Evolutionary conservation across 768 basidiomycete species (phyloP).

Genomic region (Kwoniella pini): DNA sequence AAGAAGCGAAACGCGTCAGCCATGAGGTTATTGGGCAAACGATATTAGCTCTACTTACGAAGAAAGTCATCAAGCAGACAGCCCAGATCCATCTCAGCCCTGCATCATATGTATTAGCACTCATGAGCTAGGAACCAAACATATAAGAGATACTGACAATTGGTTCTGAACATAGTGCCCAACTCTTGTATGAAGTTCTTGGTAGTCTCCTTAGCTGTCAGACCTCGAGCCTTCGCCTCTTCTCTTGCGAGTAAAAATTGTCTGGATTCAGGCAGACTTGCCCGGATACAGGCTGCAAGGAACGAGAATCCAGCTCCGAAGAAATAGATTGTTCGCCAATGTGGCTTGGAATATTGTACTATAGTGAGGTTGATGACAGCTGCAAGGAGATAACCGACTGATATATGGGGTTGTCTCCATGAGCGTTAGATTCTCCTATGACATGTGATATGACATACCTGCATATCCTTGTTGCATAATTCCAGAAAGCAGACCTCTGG

Average conservation of each 20-base stretch:
- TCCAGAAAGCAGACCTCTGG: slow-evolving; percentile 81
- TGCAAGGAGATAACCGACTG: slow-evolving; percentile 79
- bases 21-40: no score
- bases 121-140: no score
- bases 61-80: slow-evolving; percentile 71
- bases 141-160: no score
- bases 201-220: slow-evolving; percentile 61
- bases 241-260: slow-evolving; percentile 65
- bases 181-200: slow-evolving; percentile 72
- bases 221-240: slow-evolving; percentile 58
- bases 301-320: slow-evolving; percentile 68
- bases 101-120: neutral
- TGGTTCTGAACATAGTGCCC: slow-evolving; percentile 71
- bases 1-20: no score
- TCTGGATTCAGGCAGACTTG: slow-evolving; percentile 73
- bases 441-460: neutral
- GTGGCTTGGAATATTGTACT: slow-evolving; percentile 47
- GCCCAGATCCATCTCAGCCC: slow-evolving; percentile 80
- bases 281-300: slow-evolving; percentile 69
- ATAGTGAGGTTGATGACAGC: slow-evolving; percentile 74
- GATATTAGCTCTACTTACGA: slow-evolving; percentile 43
- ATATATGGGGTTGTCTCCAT: no score
- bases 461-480: slow-evolving; percentile 66
- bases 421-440: no score
- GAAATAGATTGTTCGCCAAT: slow-evolving; percentile 84